These are phyloP conservation scores for Russula ochroleuca DNA, from an alignment of 768 basidiomycete genomes.

Conservation along the genomic window DNA sequence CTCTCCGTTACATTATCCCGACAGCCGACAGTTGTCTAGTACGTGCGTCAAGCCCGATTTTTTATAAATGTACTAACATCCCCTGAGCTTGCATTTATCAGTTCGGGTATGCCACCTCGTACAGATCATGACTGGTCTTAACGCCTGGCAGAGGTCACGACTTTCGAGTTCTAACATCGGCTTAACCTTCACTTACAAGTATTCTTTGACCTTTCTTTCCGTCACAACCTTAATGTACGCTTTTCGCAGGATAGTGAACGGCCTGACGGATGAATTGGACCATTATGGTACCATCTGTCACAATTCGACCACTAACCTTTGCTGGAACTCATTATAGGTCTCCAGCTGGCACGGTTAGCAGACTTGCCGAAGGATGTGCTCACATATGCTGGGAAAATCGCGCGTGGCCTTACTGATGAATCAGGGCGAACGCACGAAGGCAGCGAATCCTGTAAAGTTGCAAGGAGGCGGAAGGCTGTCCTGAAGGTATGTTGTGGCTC, in stretches of 20 bases:
- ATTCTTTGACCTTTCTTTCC: background rate
- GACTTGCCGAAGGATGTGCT: slow-evolving; percentile 77
- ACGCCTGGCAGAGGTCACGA: slow-evolving; percentile 45
- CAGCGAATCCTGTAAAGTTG: slow-evolving; percentile 56
- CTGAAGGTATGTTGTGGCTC: slow-evolving; percentile 47
- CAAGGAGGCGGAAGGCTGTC: slow-evolving; percentile 61
- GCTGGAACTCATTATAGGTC: slow-evolving; percentile 45
- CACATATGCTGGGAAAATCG: slow-evolving; percentile 55
- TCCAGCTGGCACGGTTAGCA: slow-evolving; percentile 84
- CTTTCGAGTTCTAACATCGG: slow-evolving; percentile 56
- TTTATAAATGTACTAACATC: slow-evolving; percentile 5
- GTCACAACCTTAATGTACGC: background rate
- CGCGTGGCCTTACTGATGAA: slow-evolving; percentile 53
- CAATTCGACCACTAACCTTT: background rate
- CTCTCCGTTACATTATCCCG: slow-evolving; percentile 69
- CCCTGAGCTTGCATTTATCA: slow-evolving; percentile 69
- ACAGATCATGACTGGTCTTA: background rate
- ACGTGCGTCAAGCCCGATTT: slow-evolving; percentile 30
- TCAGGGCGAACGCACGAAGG: slow-evolving; percentile 55
- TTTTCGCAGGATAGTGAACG: slow-evolving; percentile 63
- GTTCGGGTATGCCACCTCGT: slow-evolving; percentile 9
- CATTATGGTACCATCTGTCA: slow-evolving; percentile 61
- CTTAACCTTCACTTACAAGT: slow-evolving; percentile 79
- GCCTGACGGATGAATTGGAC: slow-evolving; percentile 52
- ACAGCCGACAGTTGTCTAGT: slow-evolving; percentile 81